Base-by-base conservation (phyloP, 2,329 filamentous ascomycete genomes). In the Cordyceps cateniannulata region DNA sequence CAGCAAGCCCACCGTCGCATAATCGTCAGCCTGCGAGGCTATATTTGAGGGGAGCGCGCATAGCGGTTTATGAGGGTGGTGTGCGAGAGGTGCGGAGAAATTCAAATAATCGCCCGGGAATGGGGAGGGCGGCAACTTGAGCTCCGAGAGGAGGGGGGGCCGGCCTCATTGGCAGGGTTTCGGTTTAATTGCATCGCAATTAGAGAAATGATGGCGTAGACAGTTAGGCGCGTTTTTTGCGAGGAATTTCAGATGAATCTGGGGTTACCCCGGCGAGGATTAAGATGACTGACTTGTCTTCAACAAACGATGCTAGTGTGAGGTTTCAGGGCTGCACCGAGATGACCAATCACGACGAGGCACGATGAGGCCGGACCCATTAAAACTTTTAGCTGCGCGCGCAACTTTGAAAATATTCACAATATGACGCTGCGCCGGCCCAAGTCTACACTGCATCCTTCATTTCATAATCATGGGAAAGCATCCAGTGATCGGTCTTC, bases 401-500 rank as follows among this genome's bases (percentile, higher is more conserved):
- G 51, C 38, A 24, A 40, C 3, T 3, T 29, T n/a, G 25, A 55
- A 55, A 55, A 45, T 55, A 55, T 45, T 45, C 22, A n/a, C n/a
- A 24, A 40, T 8, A 40, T 25, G n/a, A n/a, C n/a, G n/a, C n/a
- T n/a, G n/a, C n/a, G n/a, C n/a, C n/a, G n/a, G 24, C 25, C 24
- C 7, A 16, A 44, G n/a, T n/a, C n/a, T n/a, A n/a, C 18, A 42
- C 10, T 22, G 3, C 10, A 12, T 44, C 5, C 2, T 9, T 10
- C 1, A 24, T 22, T 29, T 29, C 38, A n/a, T 5, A 16, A 68
- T 44, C 58, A 72, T 72, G 70, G 64, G 64, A 38, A 69, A 66
- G 57, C 65, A 69, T 42, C 75, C 77, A n/a, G 73, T 79, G 47
- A 77, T 84, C 60, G 81, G 81, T 60, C 74, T 84, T 58, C 72